Evolutionary conservation across 371 early-diverging fungal species (phyloP).

Genomic region (Globomyces sp.): DNA sequence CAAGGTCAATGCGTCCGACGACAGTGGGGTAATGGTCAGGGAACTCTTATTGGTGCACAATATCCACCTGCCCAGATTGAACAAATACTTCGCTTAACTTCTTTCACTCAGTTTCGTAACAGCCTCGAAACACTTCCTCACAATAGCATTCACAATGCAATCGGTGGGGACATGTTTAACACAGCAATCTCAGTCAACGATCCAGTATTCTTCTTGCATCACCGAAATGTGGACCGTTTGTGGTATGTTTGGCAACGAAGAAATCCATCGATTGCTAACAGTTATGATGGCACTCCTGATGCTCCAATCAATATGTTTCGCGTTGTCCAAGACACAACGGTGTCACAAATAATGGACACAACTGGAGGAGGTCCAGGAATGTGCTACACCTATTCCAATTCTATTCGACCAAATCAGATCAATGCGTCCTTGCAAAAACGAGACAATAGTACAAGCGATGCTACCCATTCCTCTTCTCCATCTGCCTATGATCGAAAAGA

Average conservation of each 20-base stretch:
- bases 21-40: background rate
- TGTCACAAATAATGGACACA: background rate
- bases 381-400: constrained; percentile 27
- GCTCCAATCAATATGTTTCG: constrained; percentile 22
- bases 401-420: too few species aligned
- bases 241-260: constrained; percentile 52
- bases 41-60: background rate
- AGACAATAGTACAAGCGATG: too few species aligned
- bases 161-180: constrained; percentile 39
- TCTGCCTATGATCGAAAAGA: background rate
- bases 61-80: background rate
- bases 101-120: constrained; percentile 19
- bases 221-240: constrained; percentile 55
- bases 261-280: constrained; percentile 19
- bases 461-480: background rate
- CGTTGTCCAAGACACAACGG: constrained; percentile 1
- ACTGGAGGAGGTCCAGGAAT: constrained; percentile 18
- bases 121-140: constrained; percentile 48
- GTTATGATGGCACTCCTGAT: constrained; percentile 17
- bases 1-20: background rate
- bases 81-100: background rate
- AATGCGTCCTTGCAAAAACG: too few species aligned
- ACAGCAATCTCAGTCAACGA: constrained; percentile 44
- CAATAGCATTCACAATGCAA: constrained; percentile 42
- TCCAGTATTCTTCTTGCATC: constrained; percentile 61